These are phyloP conservation scores for Veloporphyrellus conicus DNA, from an alignment of 1,284 basidiomycete genomes.

Conservation along the genomic window DNA sequence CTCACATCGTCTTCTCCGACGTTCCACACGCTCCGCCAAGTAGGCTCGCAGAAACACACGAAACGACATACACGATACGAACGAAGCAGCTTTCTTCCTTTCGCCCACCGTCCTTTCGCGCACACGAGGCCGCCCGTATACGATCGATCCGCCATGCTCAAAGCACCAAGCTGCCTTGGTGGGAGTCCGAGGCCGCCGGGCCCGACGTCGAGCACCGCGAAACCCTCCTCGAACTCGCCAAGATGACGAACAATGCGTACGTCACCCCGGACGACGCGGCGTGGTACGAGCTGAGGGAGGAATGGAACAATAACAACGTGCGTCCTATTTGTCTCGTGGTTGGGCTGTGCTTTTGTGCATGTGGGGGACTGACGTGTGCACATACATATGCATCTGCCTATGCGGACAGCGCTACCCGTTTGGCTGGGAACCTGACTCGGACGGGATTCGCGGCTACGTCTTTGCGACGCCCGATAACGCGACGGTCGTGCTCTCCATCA, in stretches of 20 bases:
- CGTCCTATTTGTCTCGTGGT: slow-evolving; percentile 24
- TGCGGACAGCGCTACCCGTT: slow-evolving; percentile 70
- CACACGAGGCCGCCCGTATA: slow-evolving; percentile 46
- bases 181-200: slow-evolving; percentile 53
- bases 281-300: slow-evolving; percentile 74
- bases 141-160: slow-evolving; percentile 49
- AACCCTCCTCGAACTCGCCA: slow-evolving; percentile 80
- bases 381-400: too few relatives aligned
- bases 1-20: slow-evolving; percentile 61
- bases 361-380: too few relatives aligned
- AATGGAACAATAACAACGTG: slow-evolving; percentile 57
- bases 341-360: not conserved
- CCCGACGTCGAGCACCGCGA: slow-evolving; percentile 77
- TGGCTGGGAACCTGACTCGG: slow-evolving; percentile 86
- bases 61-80: slow-evolving; percentile 36
- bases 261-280: slow-evolving; percentile 51
- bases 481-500: slow-evolving; percentile 87
- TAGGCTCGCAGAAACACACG: slow-evolving; percentile 13
- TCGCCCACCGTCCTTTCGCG: slow-evolving; percentile 51
- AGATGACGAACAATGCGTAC: slow-evolving; percentile 95
- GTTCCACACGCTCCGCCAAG: slow-evolving; percentile 27
- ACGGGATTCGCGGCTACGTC: slow-evolving; percentile 89
- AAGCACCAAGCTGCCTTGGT: slow-evolving; percentile 52
- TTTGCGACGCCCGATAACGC: slow-evolving; percentile 80
- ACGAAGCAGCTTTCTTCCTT: slow-evolving; percentile 42